Base-by-base conservation (phyloP, 371 early-diverging fungal genomes). In the Rhizopus stolonifer region DNA sequence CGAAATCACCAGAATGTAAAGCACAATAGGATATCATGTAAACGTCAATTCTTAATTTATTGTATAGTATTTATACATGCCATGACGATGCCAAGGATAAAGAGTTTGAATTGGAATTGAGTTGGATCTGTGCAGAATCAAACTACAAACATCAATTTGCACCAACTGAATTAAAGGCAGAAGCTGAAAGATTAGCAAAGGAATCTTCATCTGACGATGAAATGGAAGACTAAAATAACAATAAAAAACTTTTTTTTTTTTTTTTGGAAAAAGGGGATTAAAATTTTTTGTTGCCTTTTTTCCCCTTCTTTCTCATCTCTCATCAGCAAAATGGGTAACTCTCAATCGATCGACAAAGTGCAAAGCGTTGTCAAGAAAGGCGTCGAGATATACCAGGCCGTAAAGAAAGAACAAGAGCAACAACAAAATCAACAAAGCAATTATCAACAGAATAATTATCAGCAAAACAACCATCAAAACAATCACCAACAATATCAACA, bases 61-160 rank as follows among this genome's bases (percentile, higher is more conserved):
- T 52, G 9, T 38, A 6, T 65, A 91, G 92, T 56, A 94, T 98
- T 59, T 85, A 97, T 66, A 80, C 89, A 31, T 95, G 91, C 39
- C 99, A 98, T 61, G 98, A 96, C 66, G 96, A 96, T 43, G 85
- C 87, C 51, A 97, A 98, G 78, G 98, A 98, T 76, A 96, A 94
- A 76, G 93, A 93, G 38, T 95, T 96, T 80, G 98, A 98, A 74
- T 79, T 98, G 38, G 99, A 98, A 72, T 69, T 97, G 60, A 90
- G 89, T 74, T 98, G 99, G 99, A 82, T 97, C 46, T 91, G 92
- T 61, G 84, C 79, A n/a, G 93, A 92, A 55, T 87, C 92, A 26
- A 80, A 81, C 19, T 79, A 81, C 22, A 72, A 80, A 55, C 96
- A 96, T 67, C 77, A 84, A 51, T 77, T 88, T 52, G 96, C 97